Evolutionary conservation across 1,139 yeast genomes (phyloP), one percentile per base, ranked within the genome.

Genomic region (Zygoascus hellenicus): DNA sequence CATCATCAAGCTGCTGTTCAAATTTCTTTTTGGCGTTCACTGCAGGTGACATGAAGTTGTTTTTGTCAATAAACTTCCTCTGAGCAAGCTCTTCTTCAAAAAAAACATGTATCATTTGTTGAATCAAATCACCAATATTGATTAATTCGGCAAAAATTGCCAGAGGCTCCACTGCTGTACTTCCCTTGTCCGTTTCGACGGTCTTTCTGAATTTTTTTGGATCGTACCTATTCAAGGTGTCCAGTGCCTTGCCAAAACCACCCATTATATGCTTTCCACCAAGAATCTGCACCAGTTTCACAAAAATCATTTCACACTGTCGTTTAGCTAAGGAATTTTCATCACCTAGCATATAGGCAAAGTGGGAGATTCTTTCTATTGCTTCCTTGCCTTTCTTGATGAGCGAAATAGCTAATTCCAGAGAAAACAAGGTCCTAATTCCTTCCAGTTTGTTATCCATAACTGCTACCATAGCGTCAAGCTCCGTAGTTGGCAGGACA

Each of bases 91-190:
- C 97, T 61, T 87, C 92, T 56, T 86, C 84, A 65, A 88, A 90
- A 59, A 92, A 92, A 1, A 89, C 88, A 51, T 87, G 92, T 39
- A 89, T 70, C 95, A 92, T 88, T 62, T 90, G 97, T 59, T 88
- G 84, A 29, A 92, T 87, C 52, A 90, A 70, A 63, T 92, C 98
- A 6, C 96, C 97, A 56, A 88, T 82, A 58, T 90, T 92, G 38
- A 92, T 94, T 52, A 92, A 72, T 61, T 90, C 97, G 15, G 94
- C 85, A 60, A 92, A 92, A 47, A 86, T 77, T 0, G 86, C 85
- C 45, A 92, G 71, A 0, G 98, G 97, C 55, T 85, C 94, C 9
- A 86, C 85, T 1, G 69, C 62, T 7, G 43, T 41, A 9, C 52
- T 52, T 10, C 51, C 51, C 31, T 54, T 58, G 13, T 50, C 51